Base-by-base conservation (phyloP, 306 rosid species). In the Sicyos baderoa region DNA sequence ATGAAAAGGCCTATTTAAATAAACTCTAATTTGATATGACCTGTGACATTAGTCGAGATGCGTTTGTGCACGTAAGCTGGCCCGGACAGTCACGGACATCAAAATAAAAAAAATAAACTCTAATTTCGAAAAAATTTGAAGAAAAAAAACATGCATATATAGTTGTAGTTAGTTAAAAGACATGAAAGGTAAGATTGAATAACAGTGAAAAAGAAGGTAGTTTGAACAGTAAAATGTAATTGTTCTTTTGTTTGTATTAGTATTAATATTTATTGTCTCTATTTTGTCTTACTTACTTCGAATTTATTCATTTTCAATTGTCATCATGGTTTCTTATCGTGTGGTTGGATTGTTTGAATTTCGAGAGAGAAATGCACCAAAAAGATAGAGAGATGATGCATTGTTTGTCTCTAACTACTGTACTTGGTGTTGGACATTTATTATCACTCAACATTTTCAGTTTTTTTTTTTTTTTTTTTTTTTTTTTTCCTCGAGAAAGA, bases 241-340 rank as follows among this genome's bases (percentile, higher is more conserved):
- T 58, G 35, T 67, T 67, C 16, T 22, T 23, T 67, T 67, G 56
- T 67, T 67, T 66, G 22, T 48, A 11, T 45, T 64, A 37, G 4
- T n/a, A 42, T 40, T 65, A 21, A 11, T 63, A 63, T 16, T 37
- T 42, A 18, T 64, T 44, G 4, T 35, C 9, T 12, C 23, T 44
- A 7, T 64, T 64, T 21, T 19, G 10, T 65, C 53, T 67, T 25
- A 11, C 42, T 66, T 48, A 15, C 44, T 67, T 8, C 21, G 21
- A 65, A 45, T 18, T 18, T 63, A 63, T 63, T 40, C 40, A 65
- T 15, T 45, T 54, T 45, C 54, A 63, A 65, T 15, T 45, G 71
- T 45, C 54, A 63, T 63, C 32, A 63, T 63, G 70, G 0, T 62
- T 62, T 62, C 68, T 18, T 62, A 62, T 62, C 50, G 68, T 17